phyloP scores from a whole-genome alignment of 768 basidiomycete species.

The Collybiopsis luxurians region DNA sequence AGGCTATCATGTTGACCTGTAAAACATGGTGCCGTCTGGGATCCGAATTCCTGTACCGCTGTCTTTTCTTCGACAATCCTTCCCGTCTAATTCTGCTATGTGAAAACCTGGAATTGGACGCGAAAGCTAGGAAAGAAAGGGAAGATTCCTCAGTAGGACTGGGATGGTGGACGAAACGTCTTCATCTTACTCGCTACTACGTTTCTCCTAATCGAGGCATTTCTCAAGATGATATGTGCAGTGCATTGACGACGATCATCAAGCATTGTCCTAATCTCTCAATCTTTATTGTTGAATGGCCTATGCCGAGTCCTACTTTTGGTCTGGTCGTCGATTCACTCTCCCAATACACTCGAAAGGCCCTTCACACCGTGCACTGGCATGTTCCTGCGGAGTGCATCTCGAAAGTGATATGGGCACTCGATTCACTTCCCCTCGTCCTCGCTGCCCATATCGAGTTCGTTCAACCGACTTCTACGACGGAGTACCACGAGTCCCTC shows the following conservation, averaged over 20 bases:
- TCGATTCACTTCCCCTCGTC: conserved; percentile 58
- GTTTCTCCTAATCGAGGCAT: conserved; percentile 30
- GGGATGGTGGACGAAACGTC: conserved; percentile 71
- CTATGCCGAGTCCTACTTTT: conserved; percentile 51
- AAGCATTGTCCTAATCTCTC: conserved; percentile 70
- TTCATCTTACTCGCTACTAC: conserved; percentile 63
- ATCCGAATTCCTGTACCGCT: conserved; percentile 65
- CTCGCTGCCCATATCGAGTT: conserved; percentile 58
- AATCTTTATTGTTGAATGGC: conserved; percentile 68
- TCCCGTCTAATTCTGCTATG: conserved; percentile 51
- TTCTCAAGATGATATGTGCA: conserved; percentile 48
- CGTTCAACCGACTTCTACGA: conserved; percentile 24
- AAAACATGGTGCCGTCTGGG: conserved; percentile 60
- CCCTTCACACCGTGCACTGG: conserved; percentile 61
- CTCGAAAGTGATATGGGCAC: conserved; percentile 69
- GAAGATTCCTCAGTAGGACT: not conserved
- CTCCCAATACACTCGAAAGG: conserved; percentile 43
- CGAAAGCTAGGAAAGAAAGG: not conserved
- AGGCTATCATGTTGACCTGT: conserved; percentile 73
- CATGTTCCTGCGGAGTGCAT: conserved; percentile 52
- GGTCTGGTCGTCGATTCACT: conserved; percentile 65
- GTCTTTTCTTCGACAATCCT: conserved; percentile 64
- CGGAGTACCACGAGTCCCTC: conserved; percentile 41
- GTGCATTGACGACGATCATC: conserved; percentile 56
- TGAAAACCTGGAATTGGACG: conserved; percentile 41